Conservation (phyloP, 1,284 basidiomycete genomes). For the Coniferiporia weirii region DNA sequence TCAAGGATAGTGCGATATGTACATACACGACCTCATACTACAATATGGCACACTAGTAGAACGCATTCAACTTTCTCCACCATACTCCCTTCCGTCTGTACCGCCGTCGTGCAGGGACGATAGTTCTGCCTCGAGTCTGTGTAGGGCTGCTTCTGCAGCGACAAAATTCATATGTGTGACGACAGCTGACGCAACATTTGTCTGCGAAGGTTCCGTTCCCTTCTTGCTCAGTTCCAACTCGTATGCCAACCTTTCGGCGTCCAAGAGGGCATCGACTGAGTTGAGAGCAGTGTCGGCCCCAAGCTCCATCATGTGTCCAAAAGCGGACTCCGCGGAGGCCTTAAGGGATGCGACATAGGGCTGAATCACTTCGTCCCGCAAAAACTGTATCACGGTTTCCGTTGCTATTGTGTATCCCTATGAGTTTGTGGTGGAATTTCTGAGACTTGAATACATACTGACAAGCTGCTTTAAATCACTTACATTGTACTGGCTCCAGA, state of each 20-base stretch:
- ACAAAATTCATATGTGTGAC: not conserved
- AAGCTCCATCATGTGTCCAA: not conserved
- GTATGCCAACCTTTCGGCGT: not conserved
- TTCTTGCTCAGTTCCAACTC: not conserved
- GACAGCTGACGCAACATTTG: not conserved
- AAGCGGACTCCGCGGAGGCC: not conserved
- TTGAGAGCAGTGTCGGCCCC: not conserved
- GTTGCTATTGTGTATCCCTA: not conserved
- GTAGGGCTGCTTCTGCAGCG: not conserved
- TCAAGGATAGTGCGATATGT: too few species aligned
- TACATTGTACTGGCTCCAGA: not conserved
- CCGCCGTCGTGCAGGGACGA: too few species aligned
- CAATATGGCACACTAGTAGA: too few species aligned
- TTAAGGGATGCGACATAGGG: not conserved
- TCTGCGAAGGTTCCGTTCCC: not conserved
- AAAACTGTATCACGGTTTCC: not conserved
- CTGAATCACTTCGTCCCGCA: not conserved
- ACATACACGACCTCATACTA: too few species aligned
- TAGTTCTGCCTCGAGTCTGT: not conserved
- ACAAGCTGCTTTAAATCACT: not conserved
- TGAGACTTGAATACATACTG: too few species aligned
- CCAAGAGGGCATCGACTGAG: not conserved
- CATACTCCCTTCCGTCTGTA: too few species aligned
- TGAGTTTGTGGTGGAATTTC: not conserved
- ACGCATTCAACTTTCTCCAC: too few species aligned